phyloP scores from a whole-genome alignment of 768 basidiomycete genomes.

The Lentinula lateritia region DNA sequence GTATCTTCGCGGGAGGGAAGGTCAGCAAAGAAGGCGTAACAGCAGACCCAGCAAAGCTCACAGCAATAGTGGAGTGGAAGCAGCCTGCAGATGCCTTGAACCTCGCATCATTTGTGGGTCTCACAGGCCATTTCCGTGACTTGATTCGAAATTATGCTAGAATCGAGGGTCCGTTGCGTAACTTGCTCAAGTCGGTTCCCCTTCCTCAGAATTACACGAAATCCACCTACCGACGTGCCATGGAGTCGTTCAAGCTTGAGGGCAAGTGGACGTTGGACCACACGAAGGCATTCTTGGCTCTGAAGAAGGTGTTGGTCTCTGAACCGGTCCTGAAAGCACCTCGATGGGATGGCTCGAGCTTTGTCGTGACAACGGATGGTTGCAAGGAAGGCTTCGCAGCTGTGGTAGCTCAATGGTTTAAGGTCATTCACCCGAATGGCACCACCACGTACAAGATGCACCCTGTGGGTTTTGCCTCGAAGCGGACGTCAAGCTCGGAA shows the following conservation, averaged over 20 bases:
- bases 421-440: too few relatives aligned
- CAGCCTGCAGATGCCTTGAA: slow-evolving; percentile 8
- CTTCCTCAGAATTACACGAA: slow-evolving; percentile 1
- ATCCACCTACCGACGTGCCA: neutral
- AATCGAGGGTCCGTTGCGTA: slow-evolving; percentile 13
- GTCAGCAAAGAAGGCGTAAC: slow-evolving; percentile 5
- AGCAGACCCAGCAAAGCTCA: slow-evolving; percentile 3
- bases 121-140: too few relatives aligned
- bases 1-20: slow-evolving; percentile 3
- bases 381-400: too few relatives aligned
- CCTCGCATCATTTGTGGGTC: slow-evolving; percentile 9
- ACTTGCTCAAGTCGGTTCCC: slow-evolving; percentile 10
- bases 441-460: too few relatives aligned
- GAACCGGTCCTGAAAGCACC: slow-evolving; percentile 27
- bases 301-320: slow-evolving; percentile 24
- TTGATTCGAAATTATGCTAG: slow-evolving; percentile 6
- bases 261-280: too few relatives aligned
- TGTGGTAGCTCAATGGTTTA: too few relatives aligned
- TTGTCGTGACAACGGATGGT: too few relatives aligned
- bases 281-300: neutral
- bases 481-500: too few relatives aligned
- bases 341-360: too few relatives aligned
- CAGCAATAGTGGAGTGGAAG: slow-evolving; percentile 7
- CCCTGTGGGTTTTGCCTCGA: too few relatives aligned
- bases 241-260: neutral